Evolutionary conservation across 306 rosid genomes (phyloP), one percentile per base, ranked within the genome.

Genomic region (Malus fusca): DNA sequence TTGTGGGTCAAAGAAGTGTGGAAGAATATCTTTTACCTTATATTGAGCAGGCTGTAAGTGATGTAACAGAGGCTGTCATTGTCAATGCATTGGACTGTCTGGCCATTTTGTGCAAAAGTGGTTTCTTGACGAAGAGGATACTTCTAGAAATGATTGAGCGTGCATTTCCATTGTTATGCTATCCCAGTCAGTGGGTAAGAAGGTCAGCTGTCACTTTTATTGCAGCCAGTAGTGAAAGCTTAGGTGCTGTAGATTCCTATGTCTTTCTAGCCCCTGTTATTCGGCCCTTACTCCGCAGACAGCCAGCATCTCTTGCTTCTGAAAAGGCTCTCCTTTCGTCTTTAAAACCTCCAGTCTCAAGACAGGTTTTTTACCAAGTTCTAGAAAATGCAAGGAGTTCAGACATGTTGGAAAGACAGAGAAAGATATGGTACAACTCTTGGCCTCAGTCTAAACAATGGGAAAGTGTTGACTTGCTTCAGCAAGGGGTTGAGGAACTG

Each of bases 21-120:
- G 99, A 95, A 81, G 99, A 95, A 84, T 95, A 95, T 95, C 91
- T 95, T 81, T 84, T 95, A 79, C 99, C 99, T 68, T 95, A 92
- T 77, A 95, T 95, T 78, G 99, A 95, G 86, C 97, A 92, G 81
- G 97, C 97, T 81, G 83, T 95, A 75, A 88, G 89, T 79, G 99
- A 95, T 76, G 35, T 85, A 59, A 82, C 90, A 3, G 96, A 95
- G 84, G 85, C 92, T 82, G 99, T 92, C 72, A 88, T 92, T 82
- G 97, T 90, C 66, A 90, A 88, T 82, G 97, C 97, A 61, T 80
- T 95, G 79, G 97, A 95, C 75, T 95, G 99, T 83, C 77, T 95
- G 78, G 72, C 99, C 75, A 82, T 89, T 87, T 81, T 95, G 42
- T 95, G 99, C 86, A 90, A 77, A 85, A 90, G 83, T 56, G 87